Base-by-base conservation (phyloP, 1,284 basidiomycete species). In the Hortiboletus rubellus region DNA sequence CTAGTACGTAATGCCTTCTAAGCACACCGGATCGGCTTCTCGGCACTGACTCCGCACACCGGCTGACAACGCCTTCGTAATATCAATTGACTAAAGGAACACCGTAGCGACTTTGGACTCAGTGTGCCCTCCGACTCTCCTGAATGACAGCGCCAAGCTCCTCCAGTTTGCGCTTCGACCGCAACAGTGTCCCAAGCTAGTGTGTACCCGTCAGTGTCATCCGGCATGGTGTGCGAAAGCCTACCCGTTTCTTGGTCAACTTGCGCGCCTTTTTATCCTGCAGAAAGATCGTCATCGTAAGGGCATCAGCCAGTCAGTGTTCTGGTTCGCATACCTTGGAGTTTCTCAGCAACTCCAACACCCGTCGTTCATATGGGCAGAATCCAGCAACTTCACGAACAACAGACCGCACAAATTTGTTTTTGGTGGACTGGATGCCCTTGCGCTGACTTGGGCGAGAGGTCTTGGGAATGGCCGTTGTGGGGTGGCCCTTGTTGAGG, bases 271-370 rank as follows among this genome's bases (percentile, higher is more conserved):
- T 96, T 87, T 98, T 98, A 78, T 98, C 95, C 93, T 94, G 67
- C 41, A 62, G 47, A 34, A 27, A 12, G 7, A 34, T n/a, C 37
- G 27, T 3, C 30, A 30, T 15, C 18, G 40, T 65, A n/a, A 61
- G 18, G n/a, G 27, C 22, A 48, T 22, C 30, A 30, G 10, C 27
- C 0, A 2, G 15, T 43, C 7, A 7, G 6, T 8, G 4, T 5
- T 15, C 52, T 1, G 11, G 50, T 52, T 51, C 36, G 6, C 86
- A 66, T 72, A 93, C 92, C 85, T 98, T 98, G 66, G 94, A 97
- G 89, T 98, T 99, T 77, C 96, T 89, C 82, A 99, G 81, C 84
- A 99, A 78, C 81, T 99, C 97, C 92, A 99, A 89, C 59, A 99
- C 95, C 66, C 97, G 89, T 74, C 96, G 86, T 86, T 99, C 97